Base-by-base conservation (phyloP, 257 asterid species). In the Solanum sejunctum region DNA sequence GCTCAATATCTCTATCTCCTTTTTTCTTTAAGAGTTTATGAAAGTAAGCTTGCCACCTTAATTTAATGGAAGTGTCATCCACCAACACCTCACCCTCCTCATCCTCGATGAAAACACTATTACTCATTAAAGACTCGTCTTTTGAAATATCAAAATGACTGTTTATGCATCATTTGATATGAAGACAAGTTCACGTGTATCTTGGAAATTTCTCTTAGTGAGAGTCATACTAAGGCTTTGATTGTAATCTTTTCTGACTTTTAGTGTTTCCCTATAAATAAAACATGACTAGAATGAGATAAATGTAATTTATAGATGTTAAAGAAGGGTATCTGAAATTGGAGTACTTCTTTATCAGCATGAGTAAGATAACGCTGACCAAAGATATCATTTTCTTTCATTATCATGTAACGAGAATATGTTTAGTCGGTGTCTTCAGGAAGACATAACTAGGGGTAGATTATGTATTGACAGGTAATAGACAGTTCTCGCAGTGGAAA, bases 401-500 rank as follows among this genome's bases (percentile, higher is more conserved):
- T 54, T 21, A 52, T 41, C 64, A 67, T 36, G 23, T n/a, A 67
- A 49, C 28, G 57, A 67, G 26, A 51, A 60, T 39, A 70, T 47
- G 77, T 64, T 16, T 18, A 23, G 45, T 32, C 1, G 1, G 51
- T 71, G 10, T 51, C 77, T 45, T 16, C 63, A 51, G 5, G 60
- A 21, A 13, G 60, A 47, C 20, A 49, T 73, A 47, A 73, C 41
- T 47, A 41, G 2, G 41, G 55, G 60, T 0, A 21, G 80, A 67
- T 54, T 81, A 77, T 81, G 26, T 55, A 51, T 85, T 87, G 73
- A 80, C 89, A 93, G 96, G 98, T 54, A 92, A 93, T 85, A 90
- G 95, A 49, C 93, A 90, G 23, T 93, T 94, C 87, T 89, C 95
- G 28, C 94, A 92, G 6, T 94, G 96, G 98, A 93, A 94, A 86